Base-by-base conservation (phyloP, 2,329 filamentous ascomycete genomes). In the Dactylonectria macrodidyma region DNA sequence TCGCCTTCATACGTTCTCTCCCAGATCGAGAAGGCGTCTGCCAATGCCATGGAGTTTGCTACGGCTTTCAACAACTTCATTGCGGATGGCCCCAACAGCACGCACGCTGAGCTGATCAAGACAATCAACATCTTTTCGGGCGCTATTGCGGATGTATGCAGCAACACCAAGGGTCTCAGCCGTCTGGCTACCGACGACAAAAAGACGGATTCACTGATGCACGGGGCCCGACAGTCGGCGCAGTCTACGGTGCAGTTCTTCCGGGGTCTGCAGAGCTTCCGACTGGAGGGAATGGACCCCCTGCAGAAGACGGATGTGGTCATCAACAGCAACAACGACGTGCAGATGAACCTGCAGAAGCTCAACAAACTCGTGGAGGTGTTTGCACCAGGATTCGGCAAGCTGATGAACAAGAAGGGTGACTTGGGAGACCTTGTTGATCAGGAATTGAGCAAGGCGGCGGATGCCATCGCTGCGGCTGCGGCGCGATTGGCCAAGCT, bases 31-130 rank as follows among this genome's bases (percentile, higher is more conserved):
- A 99, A 98, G 85, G 95, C 96, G 0, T 96, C 95, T 8, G 91
- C 95, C 10, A 97, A 91, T 72, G 94, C 96, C 12, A 98, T 97
- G 81, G 96, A 99, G 79, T 99, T 99, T 81, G 96, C 95, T 1
- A 98, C 95, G 0, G 92, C 96, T 0, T 99, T 98, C 87, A 99
- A 98, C 85, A 97, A 97, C 82, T 98, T 97, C 81, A 97, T 99
- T 76, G 96, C 95, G 8, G 96, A 99, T 78, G 96, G 96, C 0
- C 95, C 95, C 5, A 97, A 95, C 80, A 94, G 93, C 78, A 91
- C 91, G 10, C 94, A 98, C 77, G 90, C 93, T 2, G 95, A 97
- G 67, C 92, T 99, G 68, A 98, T 98, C 81, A 95, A 95, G 79
- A 94, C 94, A 1, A 93, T 97, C 75, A 96, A 94, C 77, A 89